Conservation (phyloP, 2,329 filamentous ascomycete species). For the Penicillium corylophilum region DNA sequence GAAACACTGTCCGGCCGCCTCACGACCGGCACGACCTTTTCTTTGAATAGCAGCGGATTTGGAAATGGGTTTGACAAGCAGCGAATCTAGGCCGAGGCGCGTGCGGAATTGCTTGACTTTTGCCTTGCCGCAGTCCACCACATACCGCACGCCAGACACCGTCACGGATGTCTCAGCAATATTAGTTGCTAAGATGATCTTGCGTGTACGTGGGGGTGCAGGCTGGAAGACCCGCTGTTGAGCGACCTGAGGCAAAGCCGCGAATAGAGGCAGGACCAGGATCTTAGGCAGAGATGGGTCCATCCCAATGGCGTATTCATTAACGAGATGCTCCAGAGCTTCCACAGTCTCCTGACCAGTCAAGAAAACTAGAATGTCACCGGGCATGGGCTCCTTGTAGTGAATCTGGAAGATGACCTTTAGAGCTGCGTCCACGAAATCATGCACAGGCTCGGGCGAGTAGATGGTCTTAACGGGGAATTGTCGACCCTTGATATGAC, state of each 20-base stretch:
- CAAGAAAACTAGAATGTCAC: slow-evolving; percentile 89
- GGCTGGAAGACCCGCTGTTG: slow-evolving; percentile 85
- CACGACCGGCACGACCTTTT: slow-evolving; percentile 87
- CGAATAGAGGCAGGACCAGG: slow-evolving; percentile 77
- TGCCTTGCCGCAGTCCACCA: slow-evolving; percentile 89
- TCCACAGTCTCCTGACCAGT: slow-evolving; percentile 94
- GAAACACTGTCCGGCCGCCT: slow-evolving; percentile 86
- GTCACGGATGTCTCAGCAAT: slow-evolving; percentile 99
- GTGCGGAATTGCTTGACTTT: slow-evolving; percentile 91
- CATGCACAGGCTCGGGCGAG: slow-evolving; percentile 69
- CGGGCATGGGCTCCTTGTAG: slow-evolving; percentile 82
- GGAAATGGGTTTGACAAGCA: slow-evolving; percentile 86
- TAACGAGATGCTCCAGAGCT: slow-evolving; percentile 72
- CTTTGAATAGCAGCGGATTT: slow-evolving; percentile 91
- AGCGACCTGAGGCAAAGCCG: slow-evolving; percentile 79
- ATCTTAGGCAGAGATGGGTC: slow-evolving; percentile 69
- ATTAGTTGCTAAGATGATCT: slow-evolving; percentile 90
- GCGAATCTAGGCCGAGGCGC: slow-evolving; percentile 81
- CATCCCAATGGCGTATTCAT: slow-evolving; percentile 73
- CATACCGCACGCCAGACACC: slow-evolving; percentile 85
- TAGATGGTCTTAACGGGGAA: slow-evolving; percentile 80
- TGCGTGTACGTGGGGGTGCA: slow-evolving; percentile 71
- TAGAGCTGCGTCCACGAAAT: slow-evolving; percentile 78
- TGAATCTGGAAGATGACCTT: slow-evolving; percentile 85
- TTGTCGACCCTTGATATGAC: slow-evolving; percentile 80